Base-by-base conservation (phyloP, 257 asterid species). In the Solanum paucissectum region DNA sequence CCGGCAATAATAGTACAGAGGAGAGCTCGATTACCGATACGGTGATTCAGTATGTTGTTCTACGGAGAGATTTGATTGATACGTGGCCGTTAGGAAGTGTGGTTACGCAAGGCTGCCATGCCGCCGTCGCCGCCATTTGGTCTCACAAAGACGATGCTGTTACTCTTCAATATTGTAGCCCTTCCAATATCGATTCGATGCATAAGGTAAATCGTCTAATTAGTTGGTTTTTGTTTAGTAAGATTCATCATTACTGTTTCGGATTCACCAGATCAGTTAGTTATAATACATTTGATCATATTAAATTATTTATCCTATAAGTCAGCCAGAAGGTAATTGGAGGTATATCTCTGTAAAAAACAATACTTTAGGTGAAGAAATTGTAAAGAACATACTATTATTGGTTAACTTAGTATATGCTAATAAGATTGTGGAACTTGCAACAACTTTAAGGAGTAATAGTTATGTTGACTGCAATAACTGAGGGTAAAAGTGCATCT, bases 51-150 rank as follows among this genome's bases (percentile, higher is more conserved):
- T 97, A 95, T 91, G 94, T 97, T 49, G 98, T 97, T 87, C 91
- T 97, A 87, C 94, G 99, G 88, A 88, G 99, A 89, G 99, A 97
- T 92, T 84, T 97, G 40, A 95, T 97, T 83, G 98, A 95, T 87
- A 68, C 95, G 76, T 97, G 98, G 99, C 98, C 99, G 32, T 90
- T 97, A 33, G 99, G 99, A 62, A 97, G 99, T 88, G 91, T 94
- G 75, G 93, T 95, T 9, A 94, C 98, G 18, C 99, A 95, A 93
- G 98, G 99, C 46, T 97, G 98, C 92, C 98, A 97, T 91, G 99
- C 98, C 91, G 91, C 99, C 86, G 98, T 97, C 77, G 98, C 98
- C 62, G 98, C 98, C 37, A 90, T 97, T 66, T 93, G 97, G 95
- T 64, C 91, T 46, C 90, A 92, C 90, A 95, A 92, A 92, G 98